Evolutionary conservation across 2,329 filamentous ascomycete genomes (phyloP).

Genomic region (Fusarium sp.): DNA sequence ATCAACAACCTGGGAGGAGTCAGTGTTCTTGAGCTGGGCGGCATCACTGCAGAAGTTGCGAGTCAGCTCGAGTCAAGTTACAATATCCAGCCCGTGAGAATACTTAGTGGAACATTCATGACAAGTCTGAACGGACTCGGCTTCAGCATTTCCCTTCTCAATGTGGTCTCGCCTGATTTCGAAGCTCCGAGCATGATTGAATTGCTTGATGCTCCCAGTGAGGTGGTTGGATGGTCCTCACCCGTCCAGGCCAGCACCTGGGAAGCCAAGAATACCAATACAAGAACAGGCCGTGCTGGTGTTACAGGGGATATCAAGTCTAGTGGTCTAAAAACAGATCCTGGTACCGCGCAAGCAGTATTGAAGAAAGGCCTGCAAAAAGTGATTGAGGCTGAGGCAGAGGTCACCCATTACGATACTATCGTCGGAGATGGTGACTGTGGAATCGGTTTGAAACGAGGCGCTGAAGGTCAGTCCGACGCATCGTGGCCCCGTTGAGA

Average conservation of each 20-base stretch:
- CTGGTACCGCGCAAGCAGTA: conserved; percentile 56
- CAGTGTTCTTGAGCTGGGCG: conserved; percentile 75
- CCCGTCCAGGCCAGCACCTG: conserved; percentile 70
- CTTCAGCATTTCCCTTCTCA: conserved; percentile 77
- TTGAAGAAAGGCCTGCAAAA: conserved; percentile 66
- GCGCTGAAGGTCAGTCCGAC: conserved; percentile 72
- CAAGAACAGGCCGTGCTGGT: conserved; percentile 50
- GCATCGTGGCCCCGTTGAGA: too few relatives aligned
- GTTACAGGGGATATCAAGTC: conserved; percentile 47
- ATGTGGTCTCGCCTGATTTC: conserved; percentile 67
- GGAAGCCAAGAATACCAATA: conserved; percentile 62
- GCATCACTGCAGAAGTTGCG: conserved; percentile 74
- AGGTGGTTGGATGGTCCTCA: conserved; percentile 75
- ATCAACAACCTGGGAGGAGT: conserved; percentile 81
- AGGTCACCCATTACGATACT: conserved; percentile 78
- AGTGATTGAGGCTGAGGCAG: conserved; percentile 72
- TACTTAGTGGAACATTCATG: conserved; percentile 77
- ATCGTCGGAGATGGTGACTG: conserved; percentile 92
- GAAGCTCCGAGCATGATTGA: conserved; percentile 70
- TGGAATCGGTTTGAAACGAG: conserved; percentile 83
- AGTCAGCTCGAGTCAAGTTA: conserved; percentile 66
- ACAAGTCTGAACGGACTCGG: conserved; percentile 79
- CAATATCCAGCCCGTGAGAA: conserved; percentile 68
- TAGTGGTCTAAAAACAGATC: conserved; percentile 63
- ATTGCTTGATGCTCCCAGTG: conserved; percentile 73